Base-by-base conservation (phyloP, 169 alveolate genomes). In the Ichthyophthirius multifiliis region DNA sequence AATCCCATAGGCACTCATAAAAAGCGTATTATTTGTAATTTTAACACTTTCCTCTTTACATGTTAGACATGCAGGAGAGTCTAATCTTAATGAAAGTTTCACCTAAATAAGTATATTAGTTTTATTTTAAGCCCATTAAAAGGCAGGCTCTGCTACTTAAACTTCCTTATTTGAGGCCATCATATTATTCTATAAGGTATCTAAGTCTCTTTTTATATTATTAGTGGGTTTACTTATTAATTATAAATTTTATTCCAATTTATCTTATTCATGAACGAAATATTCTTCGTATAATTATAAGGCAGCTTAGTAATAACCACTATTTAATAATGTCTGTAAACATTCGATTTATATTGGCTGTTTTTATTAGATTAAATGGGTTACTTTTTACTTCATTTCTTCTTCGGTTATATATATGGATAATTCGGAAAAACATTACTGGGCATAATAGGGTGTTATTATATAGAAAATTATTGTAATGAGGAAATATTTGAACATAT, bases 221-320 rank as follows among this genome's bases (percentile, higher is more conserved):
- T 67, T 37, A 1, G 55, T 30, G 16, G 20, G n/a, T 34, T 37
- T 18, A 37, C 45, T 67, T 15, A 67, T 23, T 41, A 67, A 37
- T 5, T 32, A 2, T 3, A 67, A 37, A 1, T 32, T n/a, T 41
- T 67, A 32, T 30, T 34, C 62, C 13, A n/a, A n/a, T 5, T 37
- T 37, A 6, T 37, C 48, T 15, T 34, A 39, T 55, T 27, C 31
- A 27, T 20, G 15, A 27, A 39, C 23, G 32, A 18, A 37, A 10
- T 67, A 67, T 41, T 41, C 62, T 67, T 67, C 77, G 41, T 35
- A 67, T 10, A 67, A 44, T 16, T 67, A 23, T 35, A 67, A 44
- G 20, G 77, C 77, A 6, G 77, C 16, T 20, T 67, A 37, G 30
- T 37, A 67, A 67, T 37, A 67, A 35, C 77, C 77, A n/a, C 77